Base-by-base conservation (phyloP, 768 basidiomycete genomes). In the Auriscalpium microsporum region DNA sequence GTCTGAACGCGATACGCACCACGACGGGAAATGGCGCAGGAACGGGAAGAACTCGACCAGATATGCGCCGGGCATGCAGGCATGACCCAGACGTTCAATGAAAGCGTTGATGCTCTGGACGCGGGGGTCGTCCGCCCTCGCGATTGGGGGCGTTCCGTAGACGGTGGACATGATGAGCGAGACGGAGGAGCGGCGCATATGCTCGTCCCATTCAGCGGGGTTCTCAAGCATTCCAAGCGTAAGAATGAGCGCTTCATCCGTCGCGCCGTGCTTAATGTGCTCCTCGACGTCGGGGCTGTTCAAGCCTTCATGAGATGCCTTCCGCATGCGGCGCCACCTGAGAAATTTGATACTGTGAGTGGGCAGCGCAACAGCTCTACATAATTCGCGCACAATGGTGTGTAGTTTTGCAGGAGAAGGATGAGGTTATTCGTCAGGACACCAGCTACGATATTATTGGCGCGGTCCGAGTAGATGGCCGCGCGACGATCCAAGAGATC, bases 21-120 rank as follows among this genome's bases (percentile, higher is more conserved):
- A 40, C 17, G 28, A 14, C 8, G 62, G 62, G 28, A 62, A 44
- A 35, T 58, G 13, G 16, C 50, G 23, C 56, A 64, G 60, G 38
- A 48, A 50, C 6, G 64, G 64, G 38, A 63, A 58, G 16, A 65
- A 53, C 10, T 65, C 64, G 33, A 65, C 64, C 28, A 65, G 52
- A 40, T 56, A 53, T 23, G 56, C 47, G 14, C 64, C 63, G n/a
- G 60, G 60, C 1, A 59, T 21, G 21, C 48, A 47, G 8, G 64
- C 64, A 2, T 23, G 28, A 0, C 44, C 48, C 8, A 56, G 1
- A 16, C 45, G 48, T 10, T 16, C 33, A 21, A 56, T 11, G 33
- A 56, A 56, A 8, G 42, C 14, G 13, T 46, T 33, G 36, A 58
- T 51, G 11, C 33, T 23, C 19, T 53, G 34, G 5, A 56, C 42